Evolutionary conservation across 2,329 filamentous ascomycete species (phyloP).

Genomic region (Pyrenochaeta sp.): DNA sequence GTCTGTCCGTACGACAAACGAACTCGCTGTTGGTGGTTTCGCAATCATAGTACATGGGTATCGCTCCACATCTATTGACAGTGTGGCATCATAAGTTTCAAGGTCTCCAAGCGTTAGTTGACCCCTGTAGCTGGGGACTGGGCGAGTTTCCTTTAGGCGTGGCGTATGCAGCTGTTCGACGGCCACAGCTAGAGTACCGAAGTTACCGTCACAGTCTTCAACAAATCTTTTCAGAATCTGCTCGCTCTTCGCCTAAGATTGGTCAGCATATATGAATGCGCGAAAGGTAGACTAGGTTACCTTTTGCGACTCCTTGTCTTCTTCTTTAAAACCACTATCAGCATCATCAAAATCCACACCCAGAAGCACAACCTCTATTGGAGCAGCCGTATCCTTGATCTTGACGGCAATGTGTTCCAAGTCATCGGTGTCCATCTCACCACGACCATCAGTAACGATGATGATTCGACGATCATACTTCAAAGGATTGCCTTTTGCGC

Average conservation of each 20-base stretch:
- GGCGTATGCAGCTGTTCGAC: slow-evolving; percentile 82
- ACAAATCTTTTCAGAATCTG: slow-evolving; percentile 69
- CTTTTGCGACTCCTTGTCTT: slow-evolving; percentile 79
- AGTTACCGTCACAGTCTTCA: slow-evolving; percentile 72
- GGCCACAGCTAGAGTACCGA: slow-evolving; percentile 87
- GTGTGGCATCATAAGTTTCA: slow-evolving; percentile 73
- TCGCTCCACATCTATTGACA: slow-evolving; percentile 86
- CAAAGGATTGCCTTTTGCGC: slow-evolving; percentile 60
- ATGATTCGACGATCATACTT: slow-evolving; percentile 66
- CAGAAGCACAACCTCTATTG: slow-evolving; percentile 80
- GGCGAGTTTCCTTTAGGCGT: slow-evolving; percentile 76
- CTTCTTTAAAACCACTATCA: slow-evolving; percentile 91
- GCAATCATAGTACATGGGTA: slow-evolving; percentile 88
- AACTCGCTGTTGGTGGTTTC: slow-evolving; percentile 76
- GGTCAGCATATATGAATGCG: slow-evolving; percentile 18
- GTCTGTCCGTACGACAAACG: slow-evolving; percentile 69
- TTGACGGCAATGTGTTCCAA: slow-evolving; percentile 74
- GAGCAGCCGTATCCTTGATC: slow-evolving; percentile 70
- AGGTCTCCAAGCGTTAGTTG: slow-evolving; percentile 81
- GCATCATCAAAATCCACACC: slow-evolving; percentile 93
- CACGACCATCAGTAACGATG: slow-evolving; percentile 83
- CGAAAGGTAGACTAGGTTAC: slow-evolving; percentile 47
- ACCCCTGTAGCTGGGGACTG: slow-evolving; percentile 82
- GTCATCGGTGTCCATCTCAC: slow-evolving; percentile 75
- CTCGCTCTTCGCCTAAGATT: slow-evolving; percentile 73